phyloP scores from a whole-genome alignment of 148 eudicot genomes.

The Pharnaceum exiguum region DNA sequence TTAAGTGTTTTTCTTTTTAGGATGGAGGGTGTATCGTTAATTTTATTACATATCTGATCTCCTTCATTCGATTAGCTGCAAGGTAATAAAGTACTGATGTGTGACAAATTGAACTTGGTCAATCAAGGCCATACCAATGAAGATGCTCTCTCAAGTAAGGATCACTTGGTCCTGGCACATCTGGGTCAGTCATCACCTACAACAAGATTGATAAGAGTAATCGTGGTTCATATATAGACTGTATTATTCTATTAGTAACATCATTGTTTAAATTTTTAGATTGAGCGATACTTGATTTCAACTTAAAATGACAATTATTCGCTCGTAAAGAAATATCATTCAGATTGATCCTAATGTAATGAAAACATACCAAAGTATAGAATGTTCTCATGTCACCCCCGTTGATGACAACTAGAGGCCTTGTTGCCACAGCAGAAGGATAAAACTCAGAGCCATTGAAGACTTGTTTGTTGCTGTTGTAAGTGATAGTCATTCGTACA shows the following conservation, averaged over 20 bases:
- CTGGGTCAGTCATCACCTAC: slow-evolving; percentile 42
- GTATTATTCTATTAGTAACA: not conserved
- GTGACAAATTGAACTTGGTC: too few species aligned
- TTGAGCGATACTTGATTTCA: too few species aligned
- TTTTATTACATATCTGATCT: too few species aligned
- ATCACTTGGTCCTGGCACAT: slow-evolving; percentile 43
- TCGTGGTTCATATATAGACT: not conserved
- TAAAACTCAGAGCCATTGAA: slow-evolving; percentile 67
- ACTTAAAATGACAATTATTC: not conserved
- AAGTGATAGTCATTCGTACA: slow-evolving; percentile 40
- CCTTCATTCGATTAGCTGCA: too few species aligned
- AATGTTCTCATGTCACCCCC: slow-evolving; percentile 73
- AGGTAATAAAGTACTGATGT: too few species aligned
- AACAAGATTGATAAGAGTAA: not conserved
- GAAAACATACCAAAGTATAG: slow-evolving; percentile 57
- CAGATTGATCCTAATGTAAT: too few species aligned
- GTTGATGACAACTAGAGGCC: slow-evolving; percentile 55
- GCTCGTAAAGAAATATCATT: not conserved
- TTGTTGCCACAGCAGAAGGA: slow-evolving; percentile 52
- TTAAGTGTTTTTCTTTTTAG: too few species aligned
- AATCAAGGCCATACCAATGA: slow-evolving; percentile 34
- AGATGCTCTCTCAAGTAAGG: slow-evolving; percentile 39
- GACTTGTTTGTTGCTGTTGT: slow-evolving; percentile 43
- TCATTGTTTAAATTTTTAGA: too few species aligned
- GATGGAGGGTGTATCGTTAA: too few species aligned